Evolutionary conservation across 1,284 basidiomycete species (phyloP).

Genomic region (Apiotrichum mycotoxinovorans): DNA sequence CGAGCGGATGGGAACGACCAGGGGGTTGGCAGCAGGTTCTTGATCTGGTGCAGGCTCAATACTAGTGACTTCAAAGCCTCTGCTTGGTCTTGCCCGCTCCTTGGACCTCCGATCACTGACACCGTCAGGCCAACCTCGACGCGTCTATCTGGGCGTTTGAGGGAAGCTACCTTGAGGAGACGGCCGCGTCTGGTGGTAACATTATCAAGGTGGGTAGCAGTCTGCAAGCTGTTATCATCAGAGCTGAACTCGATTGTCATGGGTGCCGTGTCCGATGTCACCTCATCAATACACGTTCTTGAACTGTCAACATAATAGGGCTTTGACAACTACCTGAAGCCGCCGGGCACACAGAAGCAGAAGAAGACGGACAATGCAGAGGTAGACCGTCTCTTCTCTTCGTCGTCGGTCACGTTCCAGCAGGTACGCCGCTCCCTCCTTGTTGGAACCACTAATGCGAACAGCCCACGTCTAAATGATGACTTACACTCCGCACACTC

Average conservation of each 20-base stretch:
- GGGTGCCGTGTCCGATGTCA: too few species aligned
- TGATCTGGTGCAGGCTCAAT: too few species aligned
- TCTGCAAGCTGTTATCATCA: not conserved
- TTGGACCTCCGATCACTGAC: not conserved
- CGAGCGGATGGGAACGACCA: constrained; percentile 1
- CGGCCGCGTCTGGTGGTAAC: constrained; percentile 48
- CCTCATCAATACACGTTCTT: not conserved
- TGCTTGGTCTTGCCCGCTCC: too few species aligned
- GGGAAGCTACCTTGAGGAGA: constrained; percentile 53
- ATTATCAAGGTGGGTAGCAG: constrained; percentile 48
- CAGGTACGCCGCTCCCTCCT: constrained; percentile 34
- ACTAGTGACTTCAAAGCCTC: too few species aligned
- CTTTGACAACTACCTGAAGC: constrained; percentile 53
- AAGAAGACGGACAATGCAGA: constrained; percentile 48
- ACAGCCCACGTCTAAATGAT: constrained; percentile 13
- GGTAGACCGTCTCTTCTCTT: constrained; percentile 51
- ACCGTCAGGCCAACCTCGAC: constrained; percentile 49
- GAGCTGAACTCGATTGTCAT: too few species aligned
- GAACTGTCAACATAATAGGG: too few species aligned
- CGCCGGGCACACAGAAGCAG: constrained; percentile 41
- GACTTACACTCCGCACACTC: not conserved
- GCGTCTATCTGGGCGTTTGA: constrained; percentile 53
- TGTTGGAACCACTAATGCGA: not conserved
- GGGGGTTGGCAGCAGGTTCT: not conserved
- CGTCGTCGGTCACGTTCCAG: constrained; percentile 47